These are phyloP conservation scores for Melanopsichium pennsylvanicum DNA, from an alignment of 1,284 basidiomycete species.

Conservation along the genomic window DNA sequence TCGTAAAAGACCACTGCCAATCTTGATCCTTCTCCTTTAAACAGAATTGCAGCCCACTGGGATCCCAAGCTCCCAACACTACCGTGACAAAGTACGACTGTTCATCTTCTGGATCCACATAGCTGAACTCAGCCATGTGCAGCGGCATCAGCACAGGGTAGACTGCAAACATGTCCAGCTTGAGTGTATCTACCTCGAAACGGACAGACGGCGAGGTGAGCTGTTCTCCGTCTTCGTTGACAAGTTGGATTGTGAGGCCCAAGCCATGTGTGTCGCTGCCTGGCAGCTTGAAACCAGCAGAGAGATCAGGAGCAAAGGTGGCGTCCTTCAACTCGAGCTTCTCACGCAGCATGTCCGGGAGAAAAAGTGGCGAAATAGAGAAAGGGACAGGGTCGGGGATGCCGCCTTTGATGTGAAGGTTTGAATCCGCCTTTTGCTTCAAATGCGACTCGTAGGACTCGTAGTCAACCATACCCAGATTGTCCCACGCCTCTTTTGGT, in stretches of 20 bases:
- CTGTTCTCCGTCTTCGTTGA: slow-evolving; percentile 22
- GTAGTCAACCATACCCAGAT: slow-evolving; percentile 35
- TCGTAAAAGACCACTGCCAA: slow-evolving; percentile 17
- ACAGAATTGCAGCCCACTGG: slow-evolving; percentile 26
- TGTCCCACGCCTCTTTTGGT: slow-evolving; percentile 15
- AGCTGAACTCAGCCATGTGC: slow-evolving; percentile 38
- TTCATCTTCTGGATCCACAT: slow-evolving; percentile 10
- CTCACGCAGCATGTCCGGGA: slow-evolving; percentile 33
- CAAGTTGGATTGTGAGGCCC: slow-evolving; percentile 12
- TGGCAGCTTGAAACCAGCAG: slow-evolving; percentile 20
- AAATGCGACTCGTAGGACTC: slow-evolving; percentile 26
- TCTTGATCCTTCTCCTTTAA: slow-evolving; percentile 32
- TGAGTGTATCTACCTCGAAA: slow-evolving; percentile 37
- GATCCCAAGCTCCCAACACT: slow-evolving; percentile 38
- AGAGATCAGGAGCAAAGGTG: slow-evolving; percentile 26
- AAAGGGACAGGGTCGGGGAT: slow-evolving; percentile 39
- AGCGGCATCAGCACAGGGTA: slow-evolving; percentile 46
- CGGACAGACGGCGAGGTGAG: slow-evolving; percentile 18
- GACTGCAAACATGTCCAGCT: slow-evolving; percentile 37
- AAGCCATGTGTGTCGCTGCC: slow-evolving; percentile 21
- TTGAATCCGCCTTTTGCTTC: slow-evolving; percentile 3
- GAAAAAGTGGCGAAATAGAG: slow-evolving; percentile 41
- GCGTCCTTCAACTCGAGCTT: slow-evolving; percentile 25
- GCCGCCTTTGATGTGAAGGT: slow-evolving; percentile 31
- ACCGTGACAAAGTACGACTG: slow-evolving; percentile 12